Conservation (phyloP, 306 rosid species). For the Macrotyloma uniflorum region DNA sequence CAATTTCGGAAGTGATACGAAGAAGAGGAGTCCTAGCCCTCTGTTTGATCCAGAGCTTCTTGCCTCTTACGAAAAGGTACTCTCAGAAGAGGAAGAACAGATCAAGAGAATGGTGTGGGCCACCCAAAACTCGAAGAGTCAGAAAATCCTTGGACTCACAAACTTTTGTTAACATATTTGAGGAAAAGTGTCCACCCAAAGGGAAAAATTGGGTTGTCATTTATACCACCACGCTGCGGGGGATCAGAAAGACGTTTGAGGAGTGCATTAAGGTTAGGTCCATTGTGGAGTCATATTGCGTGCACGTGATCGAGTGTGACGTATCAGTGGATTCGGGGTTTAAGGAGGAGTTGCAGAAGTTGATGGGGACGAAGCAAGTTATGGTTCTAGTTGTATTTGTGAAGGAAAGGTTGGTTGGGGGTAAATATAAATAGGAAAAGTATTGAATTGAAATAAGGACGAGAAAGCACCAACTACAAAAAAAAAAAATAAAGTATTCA, state of each 20-base stretch:
- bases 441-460: too few relatives aligned
- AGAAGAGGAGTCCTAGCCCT: constrained; percentile 60
- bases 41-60: constrained; percentile 85
- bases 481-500: too few relatives aligned
- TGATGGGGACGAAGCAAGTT: constrained; percentile 66
- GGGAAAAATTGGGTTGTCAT: constrained; percentile 72
- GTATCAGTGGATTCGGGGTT: constrained; percentile 92
- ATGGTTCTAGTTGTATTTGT: constrained; percentile 80
- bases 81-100: constrained; percentile 72
- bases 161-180: constrained; percentile 47
- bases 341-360: constrained; percentile 74
- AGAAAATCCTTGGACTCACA: constrained; percentile 43
- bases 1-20: constrained; percentile 59
- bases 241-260: constrained; percentile 91
- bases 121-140: constrained; percentile 47
- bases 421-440: too few relatives aligned
- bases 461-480: too few relatives aligned
- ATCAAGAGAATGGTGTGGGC: constrained; percentile 80
- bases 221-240: constrained; percentile 86
- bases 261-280: constrained; percentile 81
- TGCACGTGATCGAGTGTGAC: constrained; percentile 71
- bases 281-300: constrained; percentile 61
- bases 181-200: constrained; percentile 67
- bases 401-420: constrained; percentile 77
- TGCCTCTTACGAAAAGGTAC: constrained; percentile 71